A percentile compares a stretch with the other conserved stretches of the same genome.
phyloP scores from a whole-genome alignment of 2,329 filamentous ascomycete species.

The Calonectria crousiana region DNA sequence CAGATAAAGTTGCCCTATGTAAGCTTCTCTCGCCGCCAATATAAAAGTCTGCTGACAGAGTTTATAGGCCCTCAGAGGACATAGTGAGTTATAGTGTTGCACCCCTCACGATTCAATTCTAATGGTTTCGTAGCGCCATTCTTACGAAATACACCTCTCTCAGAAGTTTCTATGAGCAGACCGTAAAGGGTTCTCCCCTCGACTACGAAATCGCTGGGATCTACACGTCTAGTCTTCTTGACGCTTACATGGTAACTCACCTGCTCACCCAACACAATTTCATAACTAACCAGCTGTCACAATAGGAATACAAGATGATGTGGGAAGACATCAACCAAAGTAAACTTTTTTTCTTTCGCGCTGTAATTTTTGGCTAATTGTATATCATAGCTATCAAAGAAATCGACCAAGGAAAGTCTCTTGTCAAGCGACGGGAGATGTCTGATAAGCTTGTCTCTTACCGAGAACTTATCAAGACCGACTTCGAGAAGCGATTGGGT shows the following conservation, averaged over 20 bases:
- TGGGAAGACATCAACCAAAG: constrained; percentile 9
- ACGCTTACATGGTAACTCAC: constrained; percentile 19
- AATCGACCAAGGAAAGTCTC: neutral
- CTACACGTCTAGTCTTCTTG: constrained; percentile 10
- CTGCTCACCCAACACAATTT: too few relatives aligned
- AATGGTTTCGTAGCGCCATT: neutral
- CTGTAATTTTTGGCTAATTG: neutral
- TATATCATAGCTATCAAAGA: neutral
- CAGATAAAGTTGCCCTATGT: constrained; percentile 24
- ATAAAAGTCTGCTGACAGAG: neutral
- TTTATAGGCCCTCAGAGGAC: constrained; percentile 17
- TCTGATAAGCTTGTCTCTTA: neutral
- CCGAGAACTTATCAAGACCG: neutral
- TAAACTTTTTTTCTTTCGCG: neutral
- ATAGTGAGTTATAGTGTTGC: neutral
- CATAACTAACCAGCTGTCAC: neutral
- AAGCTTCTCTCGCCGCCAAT: neutral
- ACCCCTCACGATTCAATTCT: neutral
- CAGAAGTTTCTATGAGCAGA: constrained; percentile 16
- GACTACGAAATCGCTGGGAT: constrained; percentile 26
- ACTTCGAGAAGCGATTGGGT: neutral
- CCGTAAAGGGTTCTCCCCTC: constrained; percentile 19
- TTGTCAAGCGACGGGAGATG: neutral
- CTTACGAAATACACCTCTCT: constrained; percentile 20
- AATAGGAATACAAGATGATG: constrained; percentile 15